These are phyloP conservation scores for Penicillium sp. DNA, from an alignment of 2,329 filamentous ascomycete species.

Conservation along the genomic window DNA sequence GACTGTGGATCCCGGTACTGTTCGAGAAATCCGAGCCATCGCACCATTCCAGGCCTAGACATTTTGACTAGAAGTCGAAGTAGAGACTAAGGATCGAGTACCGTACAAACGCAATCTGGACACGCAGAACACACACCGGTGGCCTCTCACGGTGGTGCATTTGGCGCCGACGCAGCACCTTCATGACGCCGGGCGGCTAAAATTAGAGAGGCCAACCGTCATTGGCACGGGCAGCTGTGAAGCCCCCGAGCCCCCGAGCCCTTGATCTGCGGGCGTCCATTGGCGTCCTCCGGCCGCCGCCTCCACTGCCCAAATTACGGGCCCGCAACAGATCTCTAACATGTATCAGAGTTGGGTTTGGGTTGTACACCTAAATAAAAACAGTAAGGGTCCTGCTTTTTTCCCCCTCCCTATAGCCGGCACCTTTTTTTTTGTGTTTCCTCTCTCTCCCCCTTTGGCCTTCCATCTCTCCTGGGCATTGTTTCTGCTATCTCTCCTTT, in stretches of 20 bases:
- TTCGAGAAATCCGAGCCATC: constrained; percentile 4
- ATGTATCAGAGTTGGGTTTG: not conserved
- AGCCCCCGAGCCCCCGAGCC: not conserved
- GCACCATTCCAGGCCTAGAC: not conserved
- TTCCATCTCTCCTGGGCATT: constrained; percentile 4
- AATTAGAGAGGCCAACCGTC: constrained; percentile 34
- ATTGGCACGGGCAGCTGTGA: not conserved
- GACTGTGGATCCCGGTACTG: constrained; percentile 1
- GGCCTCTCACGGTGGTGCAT: constrained; percentile 31
- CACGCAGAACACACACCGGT: constrained; percentile 1
- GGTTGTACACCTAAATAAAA: not conserved
- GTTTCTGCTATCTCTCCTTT: constrained; percentile 9
- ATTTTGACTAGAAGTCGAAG: no score
- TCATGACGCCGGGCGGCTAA: constrained; percentile 35
- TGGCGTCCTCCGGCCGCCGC: not conserved
- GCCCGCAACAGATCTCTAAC: constrained; percentile 16
- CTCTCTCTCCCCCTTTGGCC: constrained; percentile 4
- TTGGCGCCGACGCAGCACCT: constrained; percentile 35
- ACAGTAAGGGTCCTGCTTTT: constrained; percentile 1
- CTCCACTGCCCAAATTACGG: constrained; percentile 7
- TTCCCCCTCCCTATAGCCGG: constrained; percentile 4
- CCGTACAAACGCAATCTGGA: not conserved
- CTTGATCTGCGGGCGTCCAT: not conserved
- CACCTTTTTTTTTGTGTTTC: constrained; percentile 13
- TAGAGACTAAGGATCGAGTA: not conserved